Conservation (phyloP, 1,139 yeast species). For the Lodderomyces parapsilosis region DNA sequence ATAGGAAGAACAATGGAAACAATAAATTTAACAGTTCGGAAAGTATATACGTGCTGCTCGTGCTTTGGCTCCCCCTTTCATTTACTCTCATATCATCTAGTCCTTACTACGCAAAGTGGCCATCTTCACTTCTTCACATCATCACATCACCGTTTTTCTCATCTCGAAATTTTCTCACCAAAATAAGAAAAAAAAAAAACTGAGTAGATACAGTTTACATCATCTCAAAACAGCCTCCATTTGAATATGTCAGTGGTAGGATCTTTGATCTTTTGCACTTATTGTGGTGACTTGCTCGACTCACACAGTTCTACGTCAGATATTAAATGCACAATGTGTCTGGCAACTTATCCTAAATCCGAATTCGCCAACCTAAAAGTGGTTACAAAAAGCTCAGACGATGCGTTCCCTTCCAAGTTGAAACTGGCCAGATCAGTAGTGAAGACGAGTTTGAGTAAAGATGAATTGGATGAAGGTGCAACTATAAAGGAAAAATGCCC, state of each 20-base stretch:
- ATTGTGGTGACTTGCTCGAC: slow-evolving; percentile 88
- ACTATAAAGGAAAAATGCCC: slow-evolving; percentile 97
- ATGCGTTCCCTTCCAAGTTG: slow-evolving; percentile 88
- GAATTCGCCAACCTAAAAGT: slow-evolving; percentile 79
- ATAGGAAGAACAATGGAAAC: no score
- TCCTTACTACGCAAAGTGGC: no score
- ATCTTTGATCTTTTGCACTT: slow-evolving; percentile 88
- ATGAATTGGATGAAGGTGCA: slow-evolving; percentile 91
- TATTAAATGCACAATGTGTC: slow-evolving; percentile 68
- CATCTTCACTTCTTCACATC: no score
- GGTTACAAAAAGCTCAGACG: slow-evolving; percentile 78
- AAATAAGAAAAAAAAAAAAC: not conserved
- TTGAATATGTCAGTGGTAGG: slow-evolving; percentile 85
- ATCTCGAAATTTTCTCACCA: no score
- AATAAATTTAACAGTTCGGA: no score
- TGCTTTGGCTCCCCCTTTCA: no score
- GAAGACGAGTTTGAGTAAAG: slow-evolving; percentile 73
- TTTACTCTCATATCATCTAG: no score
- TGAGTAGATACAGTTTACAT: not conserved
- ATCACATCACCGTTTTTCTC: no score
- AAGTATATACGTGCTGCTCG: no score
- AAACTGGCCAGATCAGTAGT: slow-evolving; percentile 84
- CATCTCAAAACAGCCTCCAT: slow-evolving; percentile 2
- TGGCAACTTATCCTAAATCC: slow-evolving; percentile 53
- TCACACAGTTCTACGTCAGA: slow-evolving; percentile 51